phyloP scores from a whole-genome alignment of 2,329 filamentous ascomycete species.

The Sporothrix globosa region DNA sequence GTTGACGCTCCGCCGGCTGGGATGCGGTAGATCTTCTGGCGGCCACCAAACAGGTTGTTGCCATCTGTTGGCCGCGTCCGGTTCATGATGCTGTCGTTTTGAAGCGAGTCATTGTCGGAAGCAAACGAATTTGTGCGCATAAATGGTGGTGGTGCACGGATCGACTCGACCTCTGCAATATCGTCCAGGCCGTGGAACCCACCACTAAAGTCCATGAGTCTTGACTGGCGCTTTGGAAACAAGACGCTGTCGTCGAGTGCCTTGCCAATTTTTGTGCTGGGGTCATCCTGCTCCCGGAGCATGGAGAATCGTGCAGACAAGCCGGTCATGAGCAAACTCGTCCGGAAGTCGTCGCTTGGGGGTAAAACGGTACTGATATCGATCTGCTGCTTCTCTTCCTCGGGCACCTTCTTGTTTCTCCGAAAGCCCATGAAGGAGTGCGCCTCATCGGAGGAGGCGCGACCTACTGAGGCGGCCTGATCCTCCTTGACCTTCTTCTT shows the following conservation, averaged over 20 bases:
- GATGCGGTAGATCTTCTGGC: conserved; percentile 94
- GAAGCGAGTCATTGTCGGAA: conserved; percentile 67
- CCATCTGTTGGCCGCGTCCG: conserved; percentile 81
- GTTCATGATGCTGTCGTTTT: conserved; percentile 75
- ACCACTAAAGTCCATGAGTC: conserved; percentile 69
- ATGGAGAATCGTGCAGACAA: conserved; percentile 95
- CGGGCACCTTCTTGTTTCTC: conserved; percentile 57
- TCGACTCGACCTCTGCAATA: conserved; percentile 88
- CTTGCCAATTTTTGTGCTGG: conserved; percentile 84
- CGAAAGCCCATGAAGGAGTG: conserved; percentile 56
- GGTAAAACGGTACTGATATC: conserved; percentile 77
- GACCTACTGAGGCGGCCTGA: conserved; percentile 39
- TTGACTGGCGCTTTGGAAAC: conserved; percentile 77
- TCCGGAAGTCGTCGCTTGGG: conserved; percentile 85
- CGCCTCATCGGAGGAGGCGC: conserved; percentile 58
- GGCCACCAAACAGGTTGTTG: conserved; percentile 90
- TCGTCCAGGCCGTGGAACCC: conserved; percentile 67
- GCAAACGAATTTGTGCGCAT: conserved; percentile 67
- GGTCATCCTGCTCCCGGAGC: conserved; percentile 92
- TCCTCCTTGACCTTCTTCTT: conserved; percentile 72
- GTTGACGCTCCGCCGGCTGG: conserved; percentile 56
- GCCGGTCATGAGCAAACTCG: conserved; percentile 92
- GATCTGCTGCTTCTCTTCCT: conserved; percentile 65
- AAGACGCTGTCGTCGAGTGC: conserved; percentile 94
- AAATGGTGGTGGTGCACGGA: conserved; percentile 63